Evolutionary conservation across 345 rosid species (phyloP).

Genomic region (Dimocarpus longan): DNA sequence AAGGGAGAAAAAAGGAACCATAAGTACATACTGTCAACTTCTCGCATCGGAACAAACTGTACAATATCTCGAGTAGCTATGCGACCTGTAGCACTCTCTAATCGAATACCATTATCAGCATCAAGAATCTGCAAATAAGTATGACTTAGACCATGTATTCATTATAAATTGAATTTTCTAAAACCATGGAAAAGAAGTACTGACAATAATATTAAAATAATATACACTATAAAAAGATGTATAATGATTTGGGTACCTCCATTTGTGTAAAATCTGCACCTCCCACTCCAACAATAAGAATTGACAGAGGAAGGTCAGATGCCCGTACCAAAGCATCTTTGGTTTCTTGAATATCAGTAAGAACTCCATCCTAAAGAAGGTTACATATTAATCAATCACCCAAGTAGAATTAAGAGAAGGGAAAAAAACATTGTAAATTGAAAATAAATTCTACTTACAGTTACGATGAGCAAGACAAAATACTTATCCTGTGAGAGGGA

Average conservation of each 20-base stretch:
- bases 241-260: slow-evolving; percentile 55
- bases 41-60: slow-evolving; percentile 84
- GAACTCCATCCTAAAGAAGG: slow-evolving; percentile 74
- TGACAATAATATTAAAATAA: not conserved
- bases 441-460: slow-evolving; percentile 35
- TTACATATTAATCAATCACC: not conserved
- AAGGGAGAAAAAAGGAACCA: not conserved
- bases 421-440: not conserved
- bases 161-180: not conserved
- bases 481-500: slow-evolving; percentile 38
- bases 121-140: slow-evolving; percentile 60
- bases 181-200: not conserved
- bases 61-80: slow-evolving; percentile 86
- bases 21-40: slow-evolving; percentile 64
- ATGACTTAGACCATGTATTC: not conserved
- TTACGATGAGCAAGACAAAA: slow-evolving; percentile 60
- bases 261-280: slow-evolving; percentile 77
- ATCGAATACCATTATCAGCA: slow-evolving; percentile 69
- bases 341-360: slow-evolving; percentile 78
- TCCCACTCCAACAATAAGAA: slow-evolving; percentile 90
- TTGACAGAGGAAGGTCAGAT: slow-evolving; percentile 90
- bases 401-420: not conserved
- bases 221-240: no score
- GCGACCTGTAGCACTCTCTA: slow-evolving; percentile 78
- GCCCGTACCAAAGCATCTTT: slow-evolving; percentile 78